Percentiles rank a stretch among this genome's conserved stretches.
phyloP scores from a whole-genome alignment of 2,329 filamentous ascomycete genomes.

The Pestalotiopsis sp. region DNA sequence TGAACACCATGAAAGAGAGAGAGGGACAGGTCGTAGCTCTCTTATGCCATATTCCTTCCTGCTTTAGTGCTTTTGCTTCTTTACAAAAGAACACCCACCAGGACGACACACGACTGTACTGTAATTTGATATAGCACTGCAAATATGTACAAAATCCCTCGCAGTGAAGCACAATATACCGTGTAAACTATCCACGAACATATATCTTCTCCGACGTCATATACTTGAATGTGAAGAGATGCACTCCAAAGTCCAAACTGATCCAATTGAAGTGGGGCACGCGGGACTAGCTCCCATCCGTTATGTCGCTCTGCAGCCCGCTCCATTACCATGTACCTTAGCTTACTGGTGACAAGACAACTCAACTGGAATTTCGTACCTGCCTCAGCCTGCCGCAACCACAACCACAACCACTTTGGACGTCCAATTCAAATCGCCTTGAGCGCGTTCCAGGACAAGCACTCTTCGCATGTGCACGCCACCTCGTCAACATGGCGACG shows the following conservation, averaged over 20 bases:
- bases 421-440: background rate
- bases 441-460: background rate
- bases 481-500: slow-evolving; percentile 54
- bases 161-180: no score
- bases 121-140: no score
- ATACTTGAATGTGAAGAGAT: background rate
- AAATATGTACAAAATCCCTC: no score
- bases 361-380: background rate
- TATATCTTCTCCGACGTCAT: background rate
- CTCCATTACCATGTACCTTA: background rate
- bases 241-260: background rate
- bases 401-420: background rate
- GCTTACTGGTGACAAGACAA: background rate
- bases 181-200: background rate
- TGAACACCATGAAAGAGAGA: background rate
- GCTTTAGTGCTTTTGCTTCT: no score
- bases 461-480: background rate
- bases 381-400: background rate
- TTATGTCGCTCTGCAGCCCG: background rate
- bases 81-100: no score
- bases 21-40: background rate
- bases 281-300: background rate
- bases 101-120: no score
- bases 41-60: no score
- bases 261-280: background rate